Percentiles rank a stretch among this genome's conserved stretches.
These are phyloP conservation scores for Carex littledalei DNA, from an alignment of 176 grass and related monocot genomes.

Conservation along the genomic window DNA sequence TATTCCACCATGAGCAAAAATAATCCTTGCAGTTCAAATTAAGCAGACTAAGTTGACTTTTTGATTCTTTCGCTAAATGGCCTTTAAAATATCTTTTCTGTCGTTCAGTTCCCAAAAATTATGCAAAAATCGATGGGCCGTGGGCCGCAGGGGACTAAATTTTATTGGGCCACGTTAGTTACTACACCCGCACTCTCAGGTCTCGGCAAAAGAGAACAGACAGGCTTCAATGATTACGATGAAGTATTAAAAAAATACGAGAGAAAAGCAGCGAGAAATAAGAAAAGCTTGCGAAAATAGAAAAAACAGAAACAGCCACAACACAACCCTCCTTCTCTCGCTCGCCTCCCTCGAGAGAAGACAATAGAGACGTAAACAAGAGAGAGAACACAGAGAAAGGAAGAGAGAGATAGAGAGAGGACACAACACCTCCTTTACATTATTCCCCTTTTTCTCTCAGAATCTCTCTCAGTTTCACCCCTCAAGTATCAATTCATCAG, in stretches of 20 bases:
- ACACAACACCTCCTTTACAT: background rate
- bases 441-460: background rate
- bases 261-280: background rate
- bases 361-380: background rate
- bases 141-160: background rate
- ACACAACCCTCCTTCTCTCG: conserved; percentile 11
- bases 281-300: conserved; percentile 10
- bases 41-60: background rate
- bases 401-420: background rate
- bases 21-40: background rate
- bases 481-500: background rate
- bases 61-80: background rate
- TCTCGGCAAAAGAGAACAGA: background rate
- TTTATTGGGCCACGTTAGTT: background rate
- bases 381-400: no score
- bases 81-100: background rate
- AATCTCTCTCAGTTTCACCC: background rate
- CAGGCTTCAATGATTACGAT: conserved; percentile 21
- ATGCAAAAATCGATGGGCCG: background rate
- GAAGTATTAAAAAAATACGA: conserved; percentile 1
- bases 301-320: background rate
- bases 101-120: background rate
- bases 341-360: conserved; percentile 12
- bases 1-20: background rate
- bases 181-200: background rate